Evolutionary conservation across 1,284 basidiomycete species (phyloP).

Genomic region (Apiotrichum laibachii): DNA sequence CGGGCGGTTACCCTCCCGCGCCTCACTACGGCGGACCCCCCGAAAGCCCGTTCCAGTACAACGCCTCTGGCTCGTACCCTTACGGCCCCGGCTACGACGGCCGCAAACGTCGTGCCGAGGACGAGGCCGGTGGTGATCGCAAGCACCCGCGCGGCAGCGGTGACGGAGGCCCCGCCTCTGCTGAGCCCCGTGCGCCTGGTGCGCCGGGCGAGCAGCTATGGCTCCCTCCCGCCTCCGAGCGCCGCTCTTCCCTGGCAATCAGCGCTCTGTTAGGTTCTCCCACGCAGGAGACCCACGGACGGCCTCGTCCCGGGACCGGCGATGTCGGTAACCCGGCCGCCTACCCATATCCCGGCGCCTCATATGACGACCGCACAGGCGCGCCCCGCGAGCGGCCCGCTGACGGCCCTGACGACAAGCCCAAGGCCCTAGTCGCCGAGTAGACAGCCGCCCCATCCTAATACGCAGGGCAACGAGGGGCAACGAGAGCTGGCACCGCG

Average conservation of each 20-base stretch:
- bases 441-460: not conserved
- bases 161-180: slow-evolving; percentile 9
- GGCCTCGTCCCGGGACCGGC: slow-evolving; percentile 28
- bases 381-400: not conserved
- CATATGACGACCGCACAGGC: slow-evolving; percentile 8
- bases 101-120: slow-evolving; percentile 39
- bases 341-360: slow-evolving; percentile 3
- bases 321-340: slow-evolving; percentile 1
- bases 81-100: slow-evolving; percentile 29
- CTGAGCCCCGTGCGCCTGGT: slow-evolving; percentile 10
- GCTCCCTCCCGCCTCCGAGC: slow-evolving; percentile 43
- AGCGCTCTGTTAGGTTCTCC: slow-evolving; percentile 46
- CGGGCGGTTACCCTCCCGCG: slow-evolving; percentile 16
- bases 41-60: slow-evolving; percentile 49
- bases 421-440: slow-evolving; percentile 9
- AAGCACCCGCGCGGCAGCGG: slow-evolving; percentile 17
- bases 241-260: slow-evolving; percentile 44
- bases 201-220: slow-evolving; percentile 34
- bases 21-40: slow-evolving; percentile 17
- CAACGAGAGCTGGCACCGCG: too few relatives aligned
- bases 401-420: slow-evolving; percentile 1
- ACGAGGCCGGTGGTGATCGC: slow-evolving; percentile 26
- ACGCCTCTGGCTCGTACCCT: slow-evolving; percentile 31
- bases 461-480: too few relatives aligned
- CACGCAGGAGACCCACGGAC: slow-evolving; percentile 27